A percentile compares a stretch with the other conserved stretches of the same genome.
phyloP scores from a whole-genome alignment of 2,329 filamentous ascomycete genomes.

The Talaromyces sp. region DNA sequence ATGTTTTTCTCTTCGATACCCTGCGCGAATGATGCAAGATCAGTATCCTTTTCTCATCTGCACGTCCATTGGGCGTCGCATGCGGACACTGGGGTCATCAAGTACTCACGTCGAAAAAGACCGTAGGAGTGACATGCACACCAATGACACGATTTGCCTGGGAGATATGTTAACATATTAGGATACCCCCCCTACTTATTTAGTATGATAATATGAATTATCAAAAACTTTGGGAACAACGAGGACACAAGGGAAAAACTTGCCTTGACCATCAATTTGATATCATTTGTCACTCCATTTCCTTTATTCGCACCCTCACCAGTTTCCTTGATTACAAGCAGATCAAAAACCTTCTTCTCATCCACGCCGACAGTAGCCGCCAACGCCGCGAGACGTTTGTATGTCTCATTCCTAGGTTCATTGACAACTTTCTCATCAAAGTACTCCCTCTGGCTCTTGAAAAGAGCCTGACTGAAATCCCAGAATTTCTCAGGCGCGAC shows the following conservation, averaged over 20 bases:
- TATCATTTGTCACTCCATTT: constrained; percentile 75
- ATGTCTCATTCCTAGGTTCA: constrained; percentile 80
- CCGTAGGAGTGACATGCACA: constrained; percentile 86
- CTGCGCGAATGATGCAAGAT: constrained; percentile 23
- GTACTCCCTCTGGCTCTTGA: constrained; percentile 65
- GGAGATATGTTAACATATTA: constrained; percentile 7
- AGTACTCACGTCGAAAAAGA: constrained; percentile 65
- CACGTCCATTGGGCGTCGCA: background rate
- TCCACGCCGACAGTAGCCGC: constrained; percentile 63
- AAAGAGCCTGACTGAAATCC: constrained; percentile 67
- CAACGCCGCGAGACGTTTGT: constrained; percentile 70
- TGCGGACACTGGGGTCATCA: background rate
- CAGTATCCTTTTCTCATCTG: background rate
- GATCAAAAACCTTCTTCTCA: constrained; percentile 61
- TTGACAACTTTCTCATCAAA: constrained; percentile 82
- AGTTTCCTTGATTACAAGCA: constrained; percentile 65
- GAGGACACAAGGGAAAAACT: constrained; percentile 11
- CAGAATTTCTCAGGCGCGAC: constrained; percentile 70
- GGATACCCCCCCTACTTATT: constrained; percentile 2
- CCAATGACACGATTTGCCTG: constrained; percentile 64
- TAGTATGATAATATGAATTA: background rate
- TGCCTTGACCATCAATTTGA: constrained; percentile 79
- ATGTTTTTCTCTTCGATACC: constrained; percentile 73
- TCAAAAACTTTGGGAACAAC: background rate
- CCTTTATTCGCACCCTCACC: constrained; percentile 65